phyloP scores from a whole-genome alignment of 768 basidiomycete species.

The Macrolepiota albuminosa region DNA sequence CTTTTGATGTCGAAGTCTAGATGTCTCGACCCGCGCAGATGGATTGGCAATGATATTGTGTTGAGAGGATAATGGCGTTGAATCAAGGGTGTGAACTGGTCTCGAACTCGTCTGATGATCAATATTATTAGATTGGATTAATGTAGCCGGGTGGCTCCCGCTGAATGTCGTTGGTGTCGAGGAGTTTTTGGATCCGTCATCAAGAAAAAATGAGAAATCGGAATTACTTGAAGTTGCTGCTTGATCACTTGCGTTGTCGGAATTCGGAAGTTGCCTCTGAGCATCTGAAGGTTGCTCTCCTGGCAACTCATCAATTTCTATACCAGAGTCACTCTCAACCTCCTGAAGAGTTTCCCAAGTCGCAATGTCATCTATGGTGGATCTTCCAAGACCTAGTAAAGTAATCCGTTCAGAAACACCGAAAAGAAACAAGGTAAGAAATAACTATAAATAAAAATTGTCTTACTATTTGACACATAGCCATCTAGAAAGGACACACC shows the following conservation, averaged over 20 bases:
- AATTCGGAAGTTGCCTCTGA: neutral
- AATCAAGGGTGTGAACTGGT: neutral
- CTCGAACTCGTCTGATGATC: neutral
- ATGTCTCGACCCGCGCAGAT: neutral
- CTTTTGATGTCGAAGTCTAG: neutral
- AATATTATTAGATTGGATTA: neutral
- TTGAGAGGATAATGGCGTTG: neutral
- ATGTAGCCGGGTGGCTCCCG: neutral
- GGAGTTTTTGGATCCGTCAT: neutral
- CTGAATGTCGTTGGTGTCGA: neutral
- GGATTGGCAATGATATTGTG: neutral
- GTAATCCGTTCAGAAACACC: neutral
- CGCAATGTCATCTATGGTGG: neutral
- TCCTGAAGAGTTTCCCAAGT: constrained; percentile 1
- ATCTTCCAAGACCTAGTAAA: neutral
- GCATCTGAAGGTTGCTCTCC: neutral
- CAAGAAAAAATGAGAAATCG: neutral
- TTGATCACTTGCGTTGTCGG: neutral
- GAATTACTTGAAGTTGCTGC: neutral
- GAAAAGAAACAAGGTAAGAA: neutral
- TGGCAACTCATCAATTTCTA: neutral
- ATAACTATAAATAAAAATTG: neutral
- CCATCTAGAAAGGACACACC: neutral
- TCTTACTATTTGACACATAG: neutral
- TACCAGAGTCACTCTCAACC: neutral